Evolutionary conservation across 2,329 filamentous ascomycete genomes (phyloP).

Genomic region (Verticillium tricorpus): DNA sequence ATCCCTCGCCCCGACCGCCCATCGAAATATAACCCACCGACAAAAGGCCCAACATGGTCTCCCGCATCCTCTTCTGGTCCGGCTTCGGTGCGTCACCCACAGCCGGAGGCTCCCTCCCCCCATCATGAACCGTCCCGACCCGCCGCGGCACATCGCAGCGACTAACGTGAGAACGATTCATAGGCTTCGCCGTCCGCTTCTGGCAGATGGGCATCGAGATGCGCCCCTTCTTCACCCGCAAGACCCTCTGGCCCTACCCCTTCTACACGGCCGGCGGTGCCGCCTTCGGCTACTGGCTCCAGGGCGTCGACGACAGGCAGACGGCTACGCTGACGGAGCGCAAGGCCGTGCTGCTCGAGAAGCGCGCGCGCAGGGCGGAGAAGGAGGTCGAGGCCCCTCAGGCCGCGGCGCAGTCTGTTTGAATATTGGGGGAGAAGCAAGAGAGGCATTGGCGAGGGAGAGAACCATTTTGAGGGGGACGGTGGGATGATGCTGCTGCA

Average conservation of each 20-base stretch:
- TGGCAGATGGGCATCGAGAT: slow-evolving; percentile 99
- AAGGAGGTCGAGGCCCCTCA: slow-evolving; percentile 27
- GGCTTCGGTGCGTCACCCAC: slow-evolving; percentile 72
- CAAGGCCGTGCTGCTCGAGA: slow-evolving; percentile 79
- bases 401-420: background rate
- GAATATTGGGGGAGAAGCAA: background rate
- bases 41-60: slow-evolving; percentile 44
- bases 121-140: background rate
- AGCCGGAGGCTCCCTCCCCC: slow-evolving; percentile 1
- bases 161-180: background rate
- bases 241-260: slow-evolving; percentile 87
- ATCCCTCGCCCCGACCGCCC: background rate
- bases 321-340: slow-evolving; percentile 71
- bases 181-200: slow-evolving; percentile 85
- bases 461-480: background rate
- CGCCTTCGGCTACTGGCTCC: slow-evolving; percentile 95
- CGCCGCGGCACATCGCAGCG: background rate
- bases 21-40: background rate
- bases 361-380: slow-evolving; percentile 66
- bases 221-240: slow-evolving; percentile 84
- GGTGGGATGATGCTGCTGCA: background rate
- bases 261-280: slow-evolving; percentile 80
- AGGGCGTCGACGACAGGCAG: slow-evolving; percentile 83
- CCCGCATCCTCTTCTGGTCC: slow-evolving; percentile 74
- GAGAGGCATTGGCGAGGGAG: background rate